These are phyloP conservation scores for Candida pseudoglaebosa DNA, from an alignment of 805 yeast genomes.

Conservation along the genomic window DNA sequence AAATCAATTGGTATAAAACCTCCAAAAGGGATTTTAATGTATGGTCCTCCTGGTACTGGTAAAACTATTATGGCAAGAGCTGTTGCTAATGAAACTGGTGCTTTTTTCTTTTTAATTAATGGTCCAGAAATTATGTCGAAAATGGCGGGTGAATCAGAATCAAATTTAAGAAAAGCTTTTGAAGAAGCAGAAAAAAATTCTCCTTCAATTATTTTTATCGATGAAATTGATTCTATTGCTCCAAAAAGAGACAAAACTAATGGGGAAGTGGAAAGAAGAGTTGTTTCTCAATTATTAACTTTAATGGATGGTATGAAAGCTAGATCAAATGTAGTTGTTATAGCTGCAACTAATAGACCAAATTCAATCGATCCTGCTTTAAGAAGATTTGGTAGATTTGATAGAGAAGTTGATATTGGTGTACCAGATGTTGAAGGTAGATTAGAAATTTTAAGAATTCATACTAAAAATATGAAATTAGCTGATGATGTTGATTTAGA, in stretches of 20 bases:
- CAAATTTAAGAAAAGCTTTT: slow-evolving; percentile 94
- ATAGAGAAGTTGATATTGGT: slow-evolving; percentile 83
- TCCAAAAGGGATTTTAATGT: slow-evolving; percentile 96
- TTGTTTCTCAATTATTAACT: slow-evolving; percentile 94
- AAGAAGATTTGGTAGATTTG: slow-evolving; percentile 94
- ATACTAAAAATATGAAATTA: slow-evolving; percentile 97
- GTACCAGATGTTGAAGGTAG: slow-evolving; percentile 98
- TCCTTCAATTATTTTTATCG: slow-evolving; percentile 95
- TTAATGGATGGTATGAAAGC: slow-evolving; percentile 99
- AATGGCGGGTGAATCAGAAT: slow-evolving; percentile 99
- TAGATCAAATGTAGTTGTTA: slow-evolving; percentile 95
- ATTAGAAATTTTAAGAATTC: slow-evolving; percentile 92
- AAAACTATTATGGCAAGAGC: slow-evolving; percentile 99
- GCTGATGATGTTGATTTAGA: slow-evolving; percentile 94
- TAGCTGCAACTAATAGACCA: slow-evolving; percentile 97
- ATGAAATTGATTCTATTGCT: slow-evolving; percentile 97
- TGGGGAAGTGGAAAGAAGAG: slow-evolving; percentile 99
- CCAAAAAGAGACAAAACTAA: slow-evolving; percentile 99
- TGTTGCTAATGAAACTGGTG: slow-evolving; percentile 99
- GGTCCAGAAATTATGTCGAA: slow-evolving; percentile 99
- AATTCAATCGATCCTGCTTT: slow-evolving; percentile 92
- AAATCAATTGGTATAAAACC: slow-evolving; percentile 98
- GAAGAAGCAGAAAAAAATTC: slow-evolving; percentile 99
- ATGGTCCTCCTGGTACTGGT: slow-evolving; percentile 99
- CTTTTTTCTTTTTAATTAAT: slow-evolving; percentile 94